Conservation (phyloP, 2,329 filamentous ascomycete genomes). For the Fusarium penzigii region DNA sequence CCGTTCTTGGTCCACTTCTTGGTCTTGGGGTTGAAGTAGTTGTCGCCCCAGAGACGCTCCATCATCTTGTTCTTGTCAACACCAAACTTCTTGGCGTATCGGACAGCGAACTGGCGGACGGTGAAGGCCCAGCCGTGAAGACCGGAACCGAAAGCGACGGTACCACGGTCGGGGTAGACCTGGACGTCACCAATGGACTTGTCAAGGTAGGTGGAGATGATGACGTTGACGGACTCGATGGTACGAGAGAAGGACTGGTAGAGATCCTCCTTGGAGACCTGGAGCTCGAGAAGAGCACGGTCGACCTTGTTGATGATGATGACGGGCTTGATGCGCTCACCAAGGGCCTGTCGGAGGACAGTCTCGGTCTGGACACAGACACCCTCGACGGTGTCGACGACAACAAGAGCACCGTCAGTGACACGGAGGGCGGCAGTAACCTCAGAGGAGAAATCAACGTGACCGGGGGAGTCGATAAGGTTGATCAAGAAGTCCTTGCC, state of each 20-base stretch:
- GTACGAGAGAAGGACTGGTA: conserved; percentile 99
- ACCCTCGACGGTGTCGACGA: conserved; percentile 99
- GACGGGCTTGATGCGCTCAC: conserved; percentile 99
- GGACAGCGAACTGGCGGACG: conserved; percentile 91
- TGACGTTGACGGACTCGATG: conserved; percentile 99
- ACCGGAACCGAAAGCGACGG: conserved; percentile 98
- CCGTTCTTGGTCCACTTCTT: conserved; percentile 99
- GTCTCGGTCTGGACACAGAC: conserved; percentile 99
- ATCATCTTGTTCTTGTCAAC: conserved; percentile 99
- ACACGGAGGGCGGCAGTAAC: conserved; percentile 99
- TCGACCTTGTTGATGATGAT: conserved; percentile 99
- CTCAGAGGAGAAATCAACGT: conserved; percentile 99
- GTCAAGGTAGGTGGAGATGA: conserved; percentile 99
- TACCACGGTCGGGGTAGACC: conserved; percentile 97
- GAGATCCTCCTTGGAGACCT: conserved; percentile 97
- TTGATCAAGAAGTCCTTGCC: conserved; percentile 99
- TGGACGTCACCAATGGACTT: conserved; percentile 96
- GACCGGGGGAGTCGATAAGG: conserved; percentile 98
- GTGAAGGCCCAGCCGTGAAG: conserved; percentile 99
- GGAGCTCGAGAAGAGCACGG: conserved; percentile 97
- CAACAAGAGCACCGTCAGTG: conserved; percentile 98
- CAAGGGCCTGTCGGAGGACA: conserved; percentile 96
- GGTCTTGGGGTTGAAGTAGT: conserved; percentile 99
- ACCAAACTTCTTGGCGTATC: conserved; percentile 99
- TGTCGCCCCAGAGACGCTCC: conserved; percentile 99